Conservation (phyloP, 2,329 filamentous ascomycete genomes). For the Aspergillus novofumigatus region DNA sequence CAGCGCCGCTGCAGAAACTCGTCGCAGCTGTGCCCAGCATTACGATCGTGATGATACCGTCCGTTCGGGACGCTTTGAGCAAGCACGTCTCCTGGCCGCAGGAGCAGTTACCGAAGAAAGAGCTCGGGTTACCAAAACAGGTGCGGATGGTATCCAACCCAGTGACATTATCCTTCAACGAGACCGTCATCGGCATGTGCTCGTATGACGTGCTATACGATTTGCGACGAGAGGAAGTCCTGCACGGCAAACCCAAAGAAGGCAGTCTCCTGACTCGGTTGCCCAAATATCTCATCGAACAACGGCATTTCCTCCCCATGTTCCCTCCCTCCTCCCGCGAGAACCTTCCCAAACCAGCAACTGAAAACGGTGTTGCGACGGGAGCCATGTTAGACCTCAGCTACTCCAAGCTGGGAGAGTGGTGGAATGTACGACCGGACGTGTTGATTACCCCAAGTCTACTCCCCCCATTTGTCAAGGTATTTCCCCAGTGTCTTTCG, state of each 20-base stretch:
- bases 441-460: constrained; percentile 78
- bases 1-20: constrained; percentile 67
- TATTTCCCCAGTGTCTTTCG: constrained; percentile 39
- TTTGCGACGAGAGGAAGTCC: constrained; percentile 68
- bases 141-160: constrained; percentile 82
- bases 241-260: constrained; percentile 52
- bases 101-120: constrained; percentile 64
- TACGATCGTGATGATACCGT: constrained; percentile 78
- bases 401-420: constrained; percentile 85
- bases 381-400: constrained; percentile 78
- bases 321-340: constrained; percentile 74
- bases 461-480: constrained; percentile 82
- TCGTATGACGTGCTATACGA: constrained; percentile 82
- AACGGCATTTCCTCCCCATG: constrained; percentile 84
- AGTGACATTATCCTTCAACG: constrained; percentile 84
- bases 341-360: constrained; percentile 62
- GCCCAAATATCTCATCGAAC: constrained; percentile 75
- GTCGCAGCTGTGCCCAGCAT: constrained; percentile 67
- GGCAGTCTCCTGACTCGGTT: constrained; percentile 66
- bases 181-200: constrained; percentile 74
- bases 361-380: constrained; percentile 56
- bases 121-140: constrained; percentile 73
- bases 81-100: constrained; percentile 87
- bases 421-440: constrained; percentile 81
- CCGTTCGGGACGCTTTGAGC: constrained; percentile 73